Conservation (phyloP, 306 rosid species). For the Medicago lupulina region DNA sequence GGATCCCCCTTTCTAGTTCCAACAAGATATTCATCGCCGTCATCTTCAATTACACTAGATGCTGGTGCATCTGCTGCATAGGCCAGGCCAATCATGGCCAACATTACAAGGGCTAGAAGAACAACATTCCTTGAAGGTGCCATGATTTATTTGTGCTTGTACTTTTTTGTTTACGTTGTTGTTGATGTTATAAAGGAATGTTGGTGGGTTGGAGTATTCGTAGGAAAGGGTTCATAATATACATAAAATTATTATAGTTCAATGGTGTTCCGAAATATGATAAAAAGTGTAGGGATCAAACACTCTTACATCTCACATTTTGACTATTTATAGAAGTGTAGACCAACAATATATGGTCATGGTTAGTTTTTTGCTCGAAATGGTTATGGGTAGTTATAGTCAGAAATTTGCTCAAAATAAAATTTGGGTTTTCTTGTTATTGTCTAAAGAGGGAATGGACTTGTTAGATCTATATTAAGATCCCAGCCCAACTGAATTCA, state of each 20-base stretch:
- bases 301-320: not conserved
- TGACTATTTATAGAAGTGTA: not conserved
- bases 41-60: not conserved
- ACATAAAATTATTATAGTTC: not conserved
- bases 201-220: not conserved
- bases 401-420: not conserved
- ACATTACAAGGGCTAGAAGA: conserved; percentile 49
- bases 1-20: not conserved
- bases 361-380: too few species aligned
- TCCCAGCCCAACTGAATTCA: too few species aligned
- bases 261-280: not conserved
- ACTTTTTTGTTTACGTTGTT: not conserved
- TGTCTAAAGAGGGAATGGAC: not conserved
- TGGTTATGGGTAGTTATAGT: too few species aligned
- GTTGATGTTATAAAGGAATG: not conserved
- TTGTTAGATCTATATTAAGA: not conserved
- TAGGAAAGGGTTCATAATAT: not conserved
- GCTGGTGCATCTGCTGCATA: conserved; percentile 34
- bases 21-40: not conserved
- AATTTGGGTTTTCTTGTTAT: not conserved
- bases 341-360: not conserved
- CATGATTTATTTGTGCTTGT: conserved; percentile 43
- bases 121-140: conserved; percentile 55
- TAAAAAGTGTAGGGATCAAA: not conserved
- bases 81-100: conserved; percentile 45